Conservation (phyloP, 345 rosid species). For the Populus alba region DNA sequence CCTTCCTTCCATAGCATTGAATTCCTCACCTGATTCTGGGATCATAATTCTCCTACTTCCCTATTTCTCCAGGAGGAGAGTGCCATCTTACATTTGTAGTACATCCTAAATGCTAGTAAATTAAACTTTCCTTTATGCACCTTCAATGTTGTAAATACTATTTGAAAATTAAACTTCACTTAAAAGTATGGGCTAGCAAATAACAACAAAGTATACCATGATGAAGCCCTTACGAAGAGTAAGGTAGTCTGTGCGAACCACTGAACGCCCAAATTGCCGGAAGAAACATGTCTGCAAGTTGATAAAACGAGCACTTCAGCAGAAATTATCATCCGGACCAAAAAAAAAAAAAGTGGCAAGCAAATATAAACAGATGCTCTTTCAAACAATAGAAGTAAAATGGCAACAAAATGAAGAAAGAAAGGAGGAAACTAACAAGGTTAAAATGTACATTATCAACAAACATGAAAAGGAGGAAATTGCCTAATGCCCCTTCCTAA, state of each 20-base stretch:
- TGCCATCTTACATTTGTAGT: background rate
- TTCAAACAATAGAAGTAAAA: background rate
- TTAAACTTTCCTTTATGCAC: background rate
- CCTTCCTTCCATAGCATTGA: background rate
- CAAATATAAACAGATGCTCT: background rate
- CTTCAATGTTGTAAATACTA: background rate
- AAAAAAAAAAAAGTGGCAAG: background rate
- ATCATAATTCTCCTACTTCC: background rate
- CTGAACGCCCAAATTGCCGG: constrained; percentile 83
- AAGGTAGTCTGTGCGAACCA: constrained; percentile 82
- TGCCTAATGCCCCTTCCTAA: background rate
- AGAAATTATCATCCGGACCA: background rate
- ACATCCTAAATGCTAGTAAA: background rate
- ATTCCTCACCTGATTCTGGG: constrained; percentile 1
- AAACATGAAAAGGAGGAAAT: background rate
- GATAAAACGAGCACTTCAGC: constrained; percentile 12
- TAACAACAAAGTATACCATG: constrained; percentile 42
- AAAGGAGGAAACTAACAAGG: background rate
- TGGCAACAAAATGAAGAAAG: background rate
- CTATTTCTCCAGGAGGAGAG: background rate
- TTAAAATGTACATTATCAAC: background rate
- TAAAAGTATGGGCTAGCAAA: background rate
- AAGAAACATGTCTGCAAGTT: constrained; percentile 81
- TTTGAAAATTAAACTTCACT: background rate
- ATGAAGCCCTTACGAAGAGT: constrained; percentile 88